phyloP scores from a whole-genome alignment of 2,329 filamentous ascomycete species.

The Ilyonectria destructans region DNA sequence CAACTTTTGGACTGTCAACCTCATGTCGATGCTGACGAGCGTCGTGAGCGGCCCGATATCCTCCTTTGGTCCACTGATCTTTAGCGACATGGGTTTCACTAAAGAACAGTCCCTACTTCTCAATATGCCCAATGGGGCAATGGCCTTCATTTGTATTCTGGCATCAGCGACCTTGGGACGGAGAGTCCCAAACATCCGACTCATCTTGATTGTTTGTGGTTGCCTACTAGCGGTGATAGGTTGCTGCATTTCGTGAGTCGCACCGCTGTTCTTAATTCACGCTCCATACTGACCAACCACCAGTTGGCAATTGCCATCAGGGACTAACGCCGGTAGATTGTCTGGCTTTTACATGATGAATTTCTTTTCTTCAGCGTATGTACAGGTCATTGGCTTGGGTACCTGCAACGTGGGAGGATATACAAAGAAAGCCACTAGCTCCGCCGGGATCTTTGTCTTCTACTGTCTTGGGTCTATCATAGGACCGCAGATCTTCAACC shows the following conservation, averaged over 20 bases:
- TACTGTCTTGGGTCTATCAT: neutral
- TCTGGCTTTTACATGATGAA: neutral
- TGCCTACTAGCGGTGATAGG: neutral
- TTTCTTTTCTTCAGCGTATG: neutral
- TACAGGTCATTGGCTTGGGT: neutral
- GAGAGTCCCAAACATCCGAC: neutral
- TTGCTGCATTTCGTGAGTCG: neutral
- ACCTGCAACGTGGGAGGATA: neutral
- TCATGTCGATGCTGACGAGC: neutral
- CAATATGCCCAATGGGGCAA: neutral
- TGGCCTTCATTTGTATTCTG: slow-evolving; percentile 1
- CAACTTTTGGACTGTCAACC: neutral
- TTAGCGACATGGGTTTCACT: slow-evolving; percentile 1
- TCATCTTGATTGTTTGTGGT: neutral
- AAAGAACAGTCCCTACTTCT: neutral
- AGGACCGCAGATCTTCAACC: neutral
- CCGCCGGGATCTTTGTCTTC: neutral
- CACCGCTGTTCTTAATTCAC: neutral
- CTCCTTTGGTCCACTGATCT: neutral
- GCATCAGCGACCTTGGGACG: neutral
- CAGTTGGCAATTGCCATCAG: neutral
- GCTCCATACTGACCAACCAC: neutral
- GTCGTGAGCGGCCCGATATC: neutral
- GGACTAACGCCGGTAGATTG: neutral
- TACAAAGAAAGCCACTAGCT: neutral